Conservation (phyloP, 306 rosid genomes). For the Sindora glabra region DNA sequence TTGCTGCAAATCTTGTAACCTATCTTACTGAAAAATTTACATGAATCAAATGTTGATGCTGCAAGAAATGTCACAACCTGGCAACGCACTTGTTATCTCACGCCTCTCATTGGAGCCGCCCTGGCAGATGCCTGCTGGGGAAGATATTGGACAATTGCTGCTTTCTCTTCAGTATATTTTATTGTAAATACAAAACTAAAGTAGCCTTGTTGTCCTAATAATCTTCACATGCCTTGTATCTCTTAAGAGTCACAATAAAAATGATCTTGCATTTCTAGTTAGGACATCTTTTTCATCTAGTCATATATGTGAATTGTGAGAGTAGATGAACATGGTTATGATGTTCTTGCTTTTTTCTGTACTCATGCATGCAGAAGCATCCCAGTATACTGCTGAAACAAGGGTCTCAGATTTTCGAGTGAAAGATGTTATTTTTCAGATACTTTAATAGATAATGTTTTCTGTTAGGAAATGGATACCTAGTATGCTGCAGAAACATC, state of each 20-base stretch:
- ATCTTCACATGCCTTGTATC: not conserved
- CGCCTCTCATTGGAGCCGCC: constrained; percentile 94
- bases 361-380: no score
- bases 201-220: not conserved
- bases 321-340: not conserved
- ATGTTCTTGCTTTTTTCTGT: not conserved
- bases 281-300: not conserved
- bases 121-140: constrained; percentile 98
- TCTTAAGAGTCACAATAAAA: not conserved
- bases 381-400: no score
- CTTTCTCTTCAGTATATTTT: constrained; percentile 70
- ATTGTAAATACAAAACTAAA: constrained; percentile 41
- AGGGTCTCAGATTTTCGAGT: no score
- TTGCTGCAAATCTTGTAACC: constrained; percentile 87
- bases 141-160: constrained; percentile 95
- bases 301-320: not conserved
- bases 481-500: no score
- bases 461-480: no score
- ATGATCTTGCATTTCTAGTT: not conserved
- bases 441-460: no score
- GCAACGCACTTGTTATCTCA: constrained; percentile 96
- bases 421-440: no score
- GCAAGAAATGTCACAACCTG: constrained; percentile 95
- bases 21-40: constrained; percentile 79
- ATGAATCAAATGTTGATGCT: constrained; percentile 82